Evolutionary conservation across 140 eudicot genomes (phyloP).

Genomic region (Bidens hawaiensis): DNA sequence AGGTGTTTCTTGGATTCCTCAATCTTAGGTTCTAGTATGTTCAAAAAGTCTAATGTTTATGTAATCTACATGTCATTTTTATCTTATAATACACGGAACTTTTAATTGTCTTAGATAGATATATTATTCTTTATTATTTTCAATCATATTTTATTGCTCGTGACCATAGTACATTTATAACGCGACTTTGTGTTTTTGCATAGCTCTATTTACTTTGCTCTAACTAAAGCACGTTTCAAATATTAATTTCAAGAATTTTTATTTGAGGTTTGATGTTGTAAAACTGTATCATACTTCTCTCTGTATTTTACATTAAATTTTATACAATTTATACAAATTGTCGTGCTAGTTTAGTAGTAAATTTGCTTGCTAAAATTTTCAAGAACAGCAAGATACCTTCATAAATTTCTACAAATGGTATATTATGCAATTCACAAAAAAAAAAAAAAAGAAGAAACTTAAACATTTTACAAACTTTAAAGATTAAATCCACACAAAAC

Average conservation of each 20-base stretch:
- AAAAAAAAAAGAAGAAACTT: too few species aligned
- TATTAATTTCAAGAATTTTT: too few species aligned
- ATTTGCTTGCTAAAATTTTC: too few species aligned
- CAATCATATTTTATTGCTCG: not conserved
- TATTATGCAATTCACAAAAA: too few species aligned
- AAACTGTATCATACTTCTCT: not conserved
- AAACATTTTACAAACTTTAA: too few species aligned
- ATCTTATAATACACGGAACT: not conserved
- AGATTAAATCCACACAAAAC: too few species aligned
- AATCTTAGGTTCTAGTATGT: not conserved
- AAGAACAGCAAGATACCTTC: too few species aligned
- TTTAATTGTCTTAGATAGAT: not conserved
- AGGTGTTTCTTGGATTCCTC: slow-evolving; percentile 11
- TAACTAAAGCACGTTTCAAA: not conserved
- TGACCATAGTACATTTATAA: not conserved
- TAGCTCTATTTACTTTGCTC: not conserved
- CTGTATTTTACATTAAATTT: too few species aligned
- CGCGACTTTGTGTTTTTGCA: not conserved
- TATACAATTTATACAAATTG: too few species aligned
- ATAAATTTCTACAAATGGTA: too few species aligned
- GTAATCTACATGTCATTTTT: not conserved
- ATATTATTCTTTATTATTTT: not conserved
- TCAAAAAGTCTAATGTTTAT: not conserved
- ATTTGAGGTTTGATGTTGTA: not conserved
- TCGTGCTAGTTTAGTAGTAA: too few species aligned